These are phyloP conservation scores for Elymus sibiricus DNA, from an alignment of 176 grass and related monocot species.

Conservation along the genomic window DNA sequence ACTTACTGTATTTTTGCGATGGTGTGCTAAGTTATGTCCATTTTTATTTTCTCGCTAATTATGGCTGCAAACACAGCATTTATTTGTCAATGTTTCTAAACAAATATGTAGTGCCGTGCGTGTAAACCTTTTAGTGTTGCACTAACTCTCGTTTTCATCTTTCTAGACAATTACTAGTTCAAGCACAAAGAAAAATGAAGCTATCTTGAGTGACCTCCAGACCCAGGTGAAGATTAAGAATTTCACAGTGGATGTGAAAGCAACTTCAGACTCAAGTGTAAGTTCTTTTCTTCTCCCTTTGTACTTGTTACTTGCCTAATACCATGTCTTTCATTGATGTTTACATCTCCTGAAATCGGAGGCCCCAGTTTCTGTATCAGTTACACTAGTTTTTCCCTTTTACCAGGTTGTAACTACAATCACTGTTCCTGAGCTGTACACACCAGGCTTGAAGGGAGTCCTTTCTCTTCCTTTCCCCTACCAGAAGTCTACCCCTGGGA, in stretches of 20 bases:
- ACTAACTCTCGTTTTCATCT: background rate
- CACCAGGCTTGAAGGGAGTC: conserved; percentile 62
- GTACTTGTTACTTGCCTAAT: background rate
- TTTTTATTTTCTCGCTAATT: conserved; percentile 41
- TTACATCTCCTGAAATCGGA: background rate
- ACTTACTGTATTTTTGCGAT: background rate
- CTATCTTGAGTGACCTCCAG: conserved; percentile 54
- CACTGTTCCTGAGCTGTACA: conserved; percentile 53
- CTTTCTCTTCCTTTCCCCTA: conserved; percentile 62
- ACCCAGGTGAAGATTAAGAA: conserved; percentile 63
- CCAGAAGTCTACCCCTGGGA: conserved; percentile 40
- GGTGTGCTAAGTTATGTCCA: background rate
- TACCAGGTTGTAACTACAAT: conserved; percentile 64
- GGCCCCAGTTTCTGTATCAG: background rate
- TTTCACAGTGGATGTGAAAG: conserved; percentile 63
- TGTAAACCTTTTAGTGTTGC: background rate
- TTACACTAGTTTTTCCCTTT: background rate
- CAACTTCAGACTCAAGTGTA: conserved; percentile 71
- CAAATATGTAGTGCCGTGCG: background rate
- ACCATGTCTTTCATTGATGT: background rate
- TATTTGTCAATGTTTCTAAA: background rate
- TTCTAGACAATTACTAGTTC: conserved; percentile 55
- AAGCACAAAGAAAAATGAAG: conserved; percentile 61
- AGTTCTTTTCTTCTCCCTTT: conserved; percentile 8
- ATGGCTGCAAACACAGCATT: conserved; percentile 4